Evolutionary conservation across 306 rosid genomes (phyloP), one percentile per base, ranked within the genome.

Genomic region (Sicyos baderoa): DNA sequence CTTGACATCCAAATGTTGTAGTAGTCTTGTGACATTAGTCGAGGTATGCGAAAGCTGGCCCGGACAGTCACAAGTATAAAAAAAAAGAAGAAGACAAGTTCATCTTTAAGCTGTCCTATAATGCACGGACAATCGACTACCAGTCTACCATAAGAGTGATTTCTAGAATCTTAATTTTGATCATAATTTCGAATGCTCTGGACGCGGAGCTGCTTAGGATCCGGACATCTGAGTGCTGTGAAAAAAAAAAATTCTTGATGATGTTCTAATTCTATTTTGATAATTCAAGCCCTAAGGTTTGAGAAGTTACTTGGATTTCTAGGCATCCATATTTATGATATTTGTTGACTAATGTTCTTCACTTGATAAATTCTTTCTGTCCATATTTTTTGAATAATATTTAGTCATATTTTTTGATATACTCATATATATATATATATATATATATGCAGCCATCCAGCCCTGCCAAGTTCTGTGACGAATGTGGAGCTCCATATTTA

Each of bases 391-490:
- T n/a, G n/a, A n/a, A n/a, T n/a, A n/a, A n/a, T n/a, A n/a, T n/a
- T n/a, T n/a, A 9, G 22, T 35, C 12, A 18, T 50, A 29, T 27
- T 56, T 45, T 4, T 13, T 76, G 67, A 74, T 21, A 40, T 61
- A 7, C 47, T 22, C 23, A 10, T 72, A 32, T 60, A n/a, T n/a
- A n/a, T n/a, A n/a, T n/a, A n/a, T n/a, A 10, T 72, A 32, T 60
- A n/a, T n/a, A n/a, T n/a, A 19, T 16, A 74, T 78, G 73, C 96
- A 89, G 98, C 86, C 89, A 76, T 78, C 91, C 74, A 83, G 84
- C 77, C 91, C 83, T 37, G 94, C 98, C 22, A 93, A 89, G 82
- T 93, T 77, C 79, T 93, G 98, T 48, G 94, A 93, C 40, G 96
- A 93, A 84, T 93, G 98, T 55, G 98, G 96, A 5, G 88, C 90